Base-by-base conservation (phyloP, 163 green algal genomes). In the Picocystis sp. region DNA sequence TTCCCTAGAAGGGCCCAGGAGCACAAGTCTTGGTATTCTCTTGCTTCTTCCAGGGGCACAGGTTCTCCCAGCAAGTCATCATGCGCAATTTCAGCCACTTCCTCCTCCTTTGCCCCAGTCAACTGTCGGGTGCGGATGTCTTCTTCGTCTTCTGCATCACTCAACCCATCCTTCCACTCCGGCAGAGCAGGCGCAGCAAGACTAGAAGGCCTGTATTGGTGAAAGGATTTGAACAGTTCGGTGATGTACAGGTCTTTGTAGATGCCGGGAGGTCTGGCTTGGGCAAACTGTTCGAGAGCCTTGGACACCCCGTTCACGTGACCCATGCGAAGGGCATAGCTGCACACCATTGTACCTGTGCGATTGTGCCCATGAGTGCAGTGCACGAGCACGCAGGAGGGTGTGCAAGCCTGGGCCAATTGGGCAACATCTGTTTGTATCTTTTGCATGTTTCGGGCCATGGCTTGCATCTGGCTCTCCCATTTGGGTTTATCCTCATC, bases 301-400 rank as follows among this genome's bases (percentile, higher is more conserved):
- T 22, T 22, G 47, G 47, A 11, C 25, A 54, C n/a, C 13, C 15
- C 47, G 29, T 38, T 38, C 29, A 38, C 5, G 29, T 38, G 29
- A 38, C 29, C 29, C 29, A 38, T 38, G 29, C 29, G 29, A 54
- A 34, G n/a, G 34, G 47, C 47, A 54, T 54, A 38, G 47, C 41
- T 33, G 47, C 47, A 54, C 3, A 54, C 41, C 47, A 54, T 54
- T 47, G 0, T 53, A 81, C 81, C 89, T 25, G 86, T 96, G 49
- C 90, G 75, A 69, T 99, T 99, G 77, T 89, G 94, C 53, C 90
- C 90, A 62, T 99, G 90, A 29, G 90, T 99, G 80, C 90, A 99
- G 70, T 99, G 90, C 38, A 99, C 75, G 1, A 88, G 56, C 8
- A 85, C 61, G 53, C 35, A 67, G 34, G 34, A 64, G 55, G 44